Base-by-base conservation (phyloP, 345 rosid species). In the Camelina neglecta region DNA sequence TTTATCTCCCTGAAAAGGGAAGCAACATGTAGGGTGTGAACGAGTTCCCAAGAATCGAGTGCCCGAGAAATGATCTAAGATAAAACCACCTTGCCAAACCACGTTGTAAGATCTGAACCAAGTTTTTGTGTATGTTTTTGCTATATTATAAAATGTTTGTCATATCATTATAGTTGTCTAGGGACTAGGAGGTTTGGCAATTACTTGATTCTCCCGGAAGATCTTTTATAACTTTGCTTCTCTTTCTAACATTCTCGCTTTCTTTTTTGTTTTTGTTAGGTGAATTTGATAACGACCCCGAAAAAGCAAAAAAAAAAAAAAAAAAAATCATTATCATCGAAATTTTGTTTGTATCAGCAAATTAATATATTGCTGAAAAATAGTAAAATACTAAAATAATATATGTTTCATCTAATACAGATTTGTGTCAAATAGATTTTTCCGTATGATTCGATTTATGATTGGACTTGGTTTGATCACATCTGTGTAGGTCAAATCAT, bases 141-240 rank as follows among this genome's bases (percentile, higher is more conserved):
- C 8, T 4, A 16, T 42, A 35, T 35, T 29, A 13, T 45, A 48
- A 9, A 12, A 18, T 41, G 11, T 15, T 41, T 44, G 31, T 51
- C 47, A 11, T 76, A 53, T 76, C 59, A 63, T 59, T 55, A 23
- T 55, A 64, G 54, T 56, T 56, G 71, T 77, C 56, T 71, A 65
- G 76, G 79, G 59, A 53, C 41, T 75, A 69, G 75, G 70, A 58
- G 57, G 67, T 80, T 75, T 70, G 76, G 82, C 81, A 73, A 70
- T 80, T 78, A 80, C 79, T 71, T 82, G 71, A 80, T 82, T 58
- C 83, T 65, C 68, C 54, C 77, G 79, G 68, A 67, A 65, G 29
- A 75, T 80, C 54, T 60, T 51, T 71, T 39, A 67, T 67, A 57
- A 60, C 66, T 62, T 69, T 63, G 75, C 75, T 76, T 70, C 75